These are phyloP conservation scores for Aspergillus ochraceus DNA, from an alignment of 2,329 filamentous ascomycete genomes.

Conservation along the genomic window DNA sequence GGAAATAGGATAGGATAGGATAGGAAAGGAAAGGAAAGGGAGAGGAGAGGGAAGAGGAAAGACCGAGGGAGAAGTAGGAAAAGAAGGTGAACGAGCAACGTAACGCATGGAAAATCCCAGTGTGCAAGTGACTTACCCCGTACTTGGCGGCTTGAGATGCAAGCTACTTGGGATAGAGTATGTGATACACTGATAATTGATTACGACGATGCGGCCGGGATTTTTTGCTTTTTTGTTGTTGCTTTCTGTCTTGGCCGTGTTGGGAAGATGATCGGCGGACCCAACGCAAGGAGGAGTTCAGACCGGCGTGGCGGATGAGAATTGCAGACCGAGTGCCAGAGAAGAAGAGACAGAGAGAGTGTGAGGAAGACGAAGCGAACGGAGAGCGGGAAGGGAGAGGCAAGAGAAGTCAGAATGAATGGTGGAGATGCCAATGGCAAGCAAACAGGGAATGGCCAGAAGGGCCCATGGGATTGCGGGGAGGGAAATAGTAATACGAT, in stretches of 20 bases:
- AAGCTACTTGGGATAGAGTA: neutral
- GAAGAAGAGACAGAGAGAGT: too few species aligned
- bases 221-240: neutral
- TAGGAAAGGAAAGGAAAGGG: conserved; percentile 1
- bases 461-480: conserved; percentile 16
- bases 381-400: too few species aligned
- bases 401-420: too few species aligned
- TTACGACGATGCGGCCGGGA: neutral
- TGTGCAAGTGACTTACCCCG: neutral
- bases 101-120: neutral
- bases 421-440: too few species aligned
- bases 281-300: conserved; percentile 20
- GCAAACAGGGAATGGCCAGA: conserved; percentile 12
- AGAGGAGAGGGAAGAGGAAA: neutral
- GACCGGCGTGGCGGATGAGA: conserved; percentile 1
- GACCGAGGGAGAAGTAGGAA: neutral
- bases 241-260: conserved; percentile 15
- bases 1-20: conserved; percentile 4
- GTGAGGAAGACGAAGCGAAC: too few species aligned
- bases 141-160: conserved; percentile 1
- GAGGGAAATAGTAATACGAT: neutral
- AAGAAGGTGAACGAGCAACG: neutral
- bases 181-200: neutral
- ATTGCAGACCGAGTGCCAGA: neutral
- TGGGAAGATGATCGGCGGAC: conserved; percentile 22